A percentile compares a stretch with the other conserved stretches of the same genome.
Evolutionary conservation across 2,329 filamentous ascomycete genomes (phyloP).

Genomic region (Macrophomina tecta): DNA sequence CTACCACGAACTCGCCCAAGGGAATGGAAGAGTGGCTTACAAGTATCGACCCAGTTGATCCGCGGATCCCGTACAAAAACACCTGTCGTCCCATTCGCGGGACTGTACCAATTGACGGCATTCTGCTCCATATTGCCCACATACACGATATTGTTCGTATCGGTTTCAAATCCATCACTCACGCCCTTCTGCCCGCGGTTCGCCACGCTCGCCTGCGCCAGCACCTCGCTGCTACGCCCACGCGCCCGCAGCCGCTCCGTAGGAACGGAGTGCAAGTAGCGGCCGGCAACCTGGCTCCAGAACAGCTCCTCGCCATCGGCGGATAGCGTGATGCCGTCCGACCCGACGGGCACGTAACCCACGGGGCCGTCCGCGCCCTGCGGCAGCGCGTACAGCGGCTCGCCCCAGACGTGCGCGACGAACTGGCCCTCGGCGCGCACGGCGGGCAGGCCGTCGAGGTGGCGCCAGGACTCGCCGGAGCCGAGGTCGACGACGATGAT

Average conservation of each 20-base stretch:
- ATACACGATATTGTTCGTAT: slow-evolving; percentile 58
- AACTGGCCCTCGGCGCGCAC: slow-evolving; percentile 54
- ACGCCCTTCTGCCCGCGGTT: slow-evolving; percentile 56
- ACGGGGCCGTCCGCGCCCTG: slow-evolving; percentile 41
- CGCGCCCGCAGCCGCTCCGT: slow-evolving; percentile 52
- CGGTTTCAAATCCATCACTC: slow-evolving; percentile 60
- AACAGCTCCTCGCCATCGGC: slow-evolving; percentile 56
- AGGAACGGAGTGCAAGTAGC: slow-evolving; percentile 54
- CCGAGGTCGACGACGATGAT: slow-evolving; percentile 59
- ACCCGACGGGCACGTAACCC: slow-evolving; percentile 51
- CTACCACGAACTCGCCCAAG: slow-evolving; percentile 3
- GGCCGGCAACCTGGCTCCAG: slow-evolving; percentile 52
- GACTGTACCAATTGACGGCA: slow-evolving; percentile 53
- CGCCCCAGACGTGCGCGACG: slow-evolving; percentile 56
- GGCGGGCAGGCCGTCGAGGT: slow-evolving; percentile 50
- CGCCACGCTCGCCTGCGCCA: slow-evolving; percentile 51
- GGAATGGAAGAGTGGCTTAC: slow-evolving; percentile 33
- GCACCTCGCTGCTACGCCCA: slow-evolving; percentile 48
- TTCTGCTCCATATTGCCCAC: slow-evolving; percentile 58
- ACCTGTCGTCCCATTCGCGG: slow-evolving; percentile 50
- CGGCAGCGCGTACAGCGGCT: slow-evolving; percentile 52
- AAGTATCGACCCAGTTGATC: slow-evolving; percentile 59
- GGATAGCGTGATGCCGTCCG: slow-evolving; percentile 59
- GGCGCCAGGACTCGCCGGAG: slow-evolving; percentile 57
- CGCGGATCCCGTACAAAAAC: slow-evolving; percentile 54